A percentile compares a stretch with the other conserved stretches of the same genome.
phyloP scores from a whole-genome alignment of 805 yeast genomes.

The Ogataea salicorniae region DNA sequence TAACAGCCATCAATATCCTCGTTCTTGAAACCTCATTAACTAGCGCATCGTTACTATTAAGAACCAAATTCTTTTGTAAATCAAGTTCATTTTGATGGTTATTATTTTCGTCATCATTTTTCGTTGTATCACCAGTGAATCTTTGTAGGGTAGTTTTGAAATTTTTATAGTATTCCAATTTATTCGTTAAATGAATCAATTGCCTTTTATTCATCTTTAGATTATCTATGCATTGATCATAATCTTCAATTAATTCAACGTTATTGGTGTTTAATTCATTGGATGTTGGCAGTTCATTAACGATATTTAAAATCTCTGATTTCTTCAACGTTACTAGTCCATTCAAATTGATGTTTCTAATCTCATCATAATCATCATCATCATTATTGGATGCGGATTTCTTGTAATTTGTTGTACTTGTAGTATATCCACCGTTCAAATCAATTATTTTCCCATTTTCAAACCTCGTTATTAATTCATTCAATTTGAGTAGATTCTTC shows the following conservation, averaged over 20 bases:
- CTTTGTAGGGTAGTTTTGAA: conserved; percentile 11
- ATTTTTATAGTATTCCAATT: conserved; percentile 13
- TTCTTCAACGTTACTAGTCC: conserved; percentile 19
- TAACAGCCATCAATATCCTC: conserved; percentile 14
- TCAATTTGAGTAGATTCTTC: conserved; percentile 22
- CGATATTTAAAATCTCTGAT: conserved; percentile 20
- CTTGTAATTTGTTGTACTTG: background rate
- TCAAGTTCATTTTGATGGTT: background rate
- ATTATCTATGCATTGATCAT: conserved; percentile 15
- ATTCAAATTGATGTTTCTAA: conserved; percentile 18
- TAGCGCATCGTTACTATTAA: conserved; percentile 19
- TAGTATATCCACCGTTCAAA: conserved; percentile 17
- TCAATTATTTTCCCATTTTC: conserved; percentile 18
- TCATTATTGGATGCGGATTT: conserved; percentile 1
- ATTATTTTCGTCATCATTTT: conserved; percentile 3
- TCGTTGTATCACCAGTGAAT: conserved; percentile 5
- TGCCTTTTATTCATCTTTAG: conserved; percentile 14
- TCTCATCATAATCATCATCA: conserved; percentile 8
- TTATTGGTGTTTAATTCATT: conserved; percentile 16
- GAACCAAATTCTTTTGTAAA: conserved; percentile 19
- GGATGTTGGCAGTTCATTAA: conserved; percentile 28
- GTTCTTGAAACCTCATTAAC: conserved; percentile 3
- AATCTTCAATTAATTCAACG: conserved; percentile 20
- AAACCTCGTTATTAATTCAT: conserved; percentile 24
- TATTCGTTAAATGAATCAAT: conserved; percentile 11